Evolutionary conservation across 352 stramenopile species (phyloP), one percentile per base, ranked within the genome.

Genomic region (Phytophthora meadii): DNA sequence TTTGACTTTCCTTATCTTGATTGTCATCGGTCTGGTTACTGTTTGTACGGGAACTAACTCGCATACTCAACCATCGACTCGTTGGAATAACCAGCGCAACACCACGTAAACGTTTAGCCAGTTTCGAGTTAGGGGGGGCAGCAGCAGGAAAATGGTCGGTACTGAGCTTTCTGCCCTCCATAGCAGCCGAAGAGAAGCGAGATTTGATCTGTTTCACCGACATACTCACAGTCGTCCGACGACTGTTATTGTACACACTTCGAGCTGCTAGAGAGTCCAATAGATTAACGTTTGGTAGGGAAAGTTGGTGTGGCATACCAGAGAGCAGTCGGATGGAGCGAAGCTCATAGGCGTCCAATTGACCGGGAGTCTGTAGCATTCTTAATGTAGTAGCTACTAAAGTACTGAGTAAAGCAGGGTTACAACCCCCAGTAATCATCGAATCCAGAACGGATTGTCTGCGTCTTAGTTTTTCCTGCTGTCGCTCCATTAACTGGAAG

Each of bases 191-290:
- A 0, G 55, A 57, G n/a, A 58, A 78, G 25, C 37, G 55, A 2
- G 60, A 53, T 11, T 72, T 74, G 4, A 69, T 55, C 32, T 66
- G 36, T 4, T 37, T n/a, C 7, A 78, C 58, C 1, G 65, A 65
- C 4, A 55, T 17, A 7, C 11, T 24, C 4, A 36, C 51, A 1
- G 53, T 24, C 1, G 36, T 32, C 0, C 40, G 27, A 7, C 66
- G 47, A 19, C 19, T 61, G 48, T 72, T 78, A 30, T 72, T 73
- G 39, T 78, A 78, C 1, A 75, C 53, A 15, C 55, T 45, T 14
- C 65, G 61, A 40, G 52, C 45, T 27, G 64, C 65, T 5, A 78
- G 28, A 2, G 42, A 42, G 7, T 58, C 36, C 1, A 78, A 40
- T 14, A 78, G 44, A 3, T 30, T n/a, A 7, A 45, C 7, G 34